Conservation (phyloP, 768 basidiomycete genomes). For the Boletus vinaceobasis region DNA sequence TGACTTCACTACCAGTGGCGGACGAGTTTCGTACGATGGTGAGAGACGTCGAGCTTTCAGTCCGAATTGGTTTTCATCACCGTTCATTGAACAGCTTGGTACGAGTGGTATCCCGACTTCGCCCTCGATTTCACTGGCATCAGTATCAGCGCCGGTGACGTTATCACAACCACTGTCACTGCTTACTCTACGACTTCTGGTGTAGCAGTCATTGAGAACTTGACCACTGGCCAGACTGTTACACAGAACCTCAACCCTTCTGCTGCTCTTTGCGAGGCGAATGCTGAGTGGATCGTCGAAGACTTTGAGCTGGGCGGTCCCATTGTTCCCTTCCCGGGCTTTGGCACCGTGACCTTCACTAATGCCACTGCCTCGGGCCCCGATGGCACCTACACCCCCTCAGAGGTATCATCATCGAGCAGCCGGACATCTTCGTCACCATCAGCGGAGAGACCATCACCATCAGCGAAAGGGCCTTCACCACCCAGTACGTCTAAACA, state of each 20-base stretch:
- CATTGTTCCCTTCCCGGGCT: conserved; percentile 14
- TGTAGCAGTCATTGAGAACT: conserved; percentile 16
- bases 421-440: neutral
- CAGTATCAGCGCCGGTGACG: conserved; percentile 12
- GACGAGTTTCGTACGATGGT: conserved; percentile 10
- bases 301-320: conserved; percentile 7
- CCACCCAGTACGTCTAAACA: conserved; percentile 9
- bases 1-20: conserved; percentile 5
- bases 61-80: neutral
- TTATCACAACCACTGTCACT: conserved; percentile 15
- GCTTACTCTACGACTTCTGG: conserved; percentile 21
- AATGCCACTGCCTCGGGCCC: conserved; percentile 6
- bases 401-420: conserved; percentile 1
- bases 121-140: conserved; percentile 15
- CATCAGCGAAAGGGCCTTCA: neutral
- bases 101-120: conserved; percentile 20
- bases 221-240: conserved; percentile 10
- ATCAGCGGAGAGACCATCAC: conserved; percentile 5
- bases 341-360: conserved; percentile 15
- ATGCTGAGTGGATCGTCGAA: conserved; percentile 25
- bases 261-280: conserved; percentile 13
- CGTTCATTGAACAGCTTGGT: conserved; percentile 17
- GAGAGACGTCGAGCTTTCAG: neutral
- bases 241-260: conserved; percentile 6
- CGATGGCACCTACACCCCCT: conserved; percentile 3